Evolutionary conservation across 345 rosid species (phyloP).

Genomic region (Aethionema arabicum): DNA sequence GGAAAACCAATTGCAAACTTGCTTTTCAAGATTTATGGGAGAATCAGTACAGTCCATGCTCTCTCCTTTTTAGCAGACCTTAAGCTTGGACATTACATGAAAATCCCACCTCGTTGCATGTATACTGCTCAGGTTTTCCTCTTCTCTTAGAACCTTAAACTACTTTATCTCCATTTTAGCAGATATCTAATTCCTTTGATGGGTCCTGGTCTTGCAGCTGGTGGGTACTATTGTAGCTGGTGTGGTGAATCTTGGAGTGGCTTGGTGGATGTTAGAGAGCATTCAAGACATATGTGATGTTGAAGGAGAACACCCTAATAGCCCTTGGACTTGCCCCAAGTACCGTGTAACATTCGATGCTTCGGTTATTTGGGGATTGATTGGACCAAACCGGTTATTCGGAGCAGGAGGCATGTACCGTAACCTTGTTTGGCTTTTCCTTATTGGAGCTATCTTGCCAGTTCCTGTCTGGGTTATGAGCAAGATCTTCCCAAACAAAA

Average conservation of each 20-base stretch:
- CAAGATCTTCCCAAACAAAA: slow-evolving; percentile 85
- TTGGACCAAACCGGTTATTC: slow-evolving; percentile 79
- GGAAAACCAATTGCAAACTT: slow-evolving; percentile 95
- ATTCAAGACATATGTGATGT: slow-evolving; percentile 84
- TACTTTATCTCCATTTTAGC: neutral
- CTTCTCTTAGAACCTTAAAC: neutral
- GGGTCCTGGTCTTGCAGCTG: slow-evolving; percentile 42
- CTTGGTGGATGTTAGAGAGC: slow-evolving; percentile 99
- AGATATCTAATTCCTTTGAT: neutral
- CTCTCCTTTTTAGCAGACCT: slow-evolving; percentile 97
- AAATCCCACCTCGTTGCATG: slow-evolving; percentile 98
- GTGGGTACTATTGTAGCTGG: slow-evolving; percentile 87
- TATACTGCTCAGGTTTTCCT: slow-evolving; percentile 78
- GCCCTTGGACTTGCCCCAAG: slow-evolving; percentile 99
- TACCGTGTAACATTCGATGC: slow-evolving; percentile 96
- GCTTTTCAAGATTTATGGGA: slow-evolving; percentile 93
- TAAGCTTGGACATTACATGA: slow-evolving; percentile 99
- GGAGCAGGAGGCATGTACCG: slow-evolving; percentile 94
- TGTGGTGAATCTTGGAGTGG: slow-evolving; percentile 79
- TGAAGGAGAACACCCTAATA: slow-evolving; percentile 64
- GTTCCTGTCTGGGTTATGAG: slow-evolving; percentile 86
- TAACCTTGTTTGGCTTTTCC: slow-evolving; percentile 93
- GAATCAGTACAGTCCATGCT: slow-evolving; percentile 94
- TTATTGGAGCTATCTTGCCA: slow-evolving; percentile 87
- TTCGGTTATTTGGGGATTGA: slow-evolving; percentile 96